Evolutionary conservation across 345 rosid genomes (phyloP).

Genomic region (Lepidium sativum): DNA sequence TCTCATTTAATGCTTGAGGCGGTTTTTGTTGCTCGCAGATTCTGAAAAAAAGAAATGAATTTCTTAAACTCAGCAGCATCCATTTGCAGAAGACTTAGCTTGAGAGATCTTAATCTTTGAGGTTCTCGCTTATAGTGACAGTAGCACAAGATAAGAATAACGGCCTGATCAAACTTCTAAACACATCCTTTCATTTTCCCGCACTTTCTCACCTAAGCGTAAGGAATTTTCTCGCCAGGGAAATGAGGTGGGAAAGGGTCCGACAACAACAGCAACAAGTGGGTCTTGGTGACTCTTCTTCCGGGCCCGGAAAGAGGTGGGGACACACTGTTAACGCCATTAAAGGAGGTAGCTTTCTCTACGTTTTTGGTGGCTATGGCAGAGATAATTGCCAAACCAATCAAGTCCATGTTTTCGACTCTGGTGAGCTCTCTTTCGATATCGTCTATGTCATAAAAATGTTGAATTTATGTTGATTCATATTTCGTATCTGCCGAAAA

Average conservation of each 20-base stretch:
- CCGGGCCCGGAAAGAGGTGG: conserved; percentile 94
- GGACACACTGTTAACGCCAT: conserved; percentile 95
- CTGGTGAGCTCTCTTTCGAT: conserved; percentile 41
- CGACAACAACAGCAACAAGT: conserved; percentile 27
- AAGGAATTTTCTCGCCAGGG: conserved; percentile 18
- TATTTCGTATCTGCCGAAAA: not conserved
- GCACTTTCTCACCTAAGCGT: conserved; percentile 21
- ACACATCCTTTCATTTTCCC: conserved; percentile 23
- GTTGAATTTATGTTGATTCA: not conserved
- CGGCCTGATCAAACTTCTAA: too few relatives aligned
- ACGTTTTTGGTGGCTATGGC: conserved; percentile 91
- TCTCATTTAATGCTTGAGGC: too few relatives aligned
- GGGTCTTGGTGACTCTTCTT: conserved; percentile 30
- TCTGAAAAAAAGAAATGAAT: too few relatives aligned
- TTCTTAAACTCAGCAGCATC: too few relatives aligned
- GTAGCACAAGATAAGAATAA: too few relatives aligned
- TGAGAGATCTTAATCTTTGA: too few relatives aligned
- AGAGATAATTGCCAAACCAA: conserved; percentile 91
- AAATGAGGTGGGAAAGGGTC: conserved; percentile 85
- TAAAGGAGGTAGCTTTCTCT: conserved; percentile 80
- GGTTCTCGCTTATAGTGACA: too few relatives aligned
- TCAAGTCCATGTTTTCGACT: conserved; percentile 88
- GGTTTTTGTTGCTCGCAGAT: too few relatives aligned
- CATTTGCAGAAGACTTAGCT: too few relatives aligned
- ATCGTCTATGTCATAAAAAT: not conserved